Percentiles rank a stretch among this genome's conserved stretches.
Evolutionary conservation across 352 stramenopile species (phyloP).

Genomic region (Phytophthora brassicae): DNA sequence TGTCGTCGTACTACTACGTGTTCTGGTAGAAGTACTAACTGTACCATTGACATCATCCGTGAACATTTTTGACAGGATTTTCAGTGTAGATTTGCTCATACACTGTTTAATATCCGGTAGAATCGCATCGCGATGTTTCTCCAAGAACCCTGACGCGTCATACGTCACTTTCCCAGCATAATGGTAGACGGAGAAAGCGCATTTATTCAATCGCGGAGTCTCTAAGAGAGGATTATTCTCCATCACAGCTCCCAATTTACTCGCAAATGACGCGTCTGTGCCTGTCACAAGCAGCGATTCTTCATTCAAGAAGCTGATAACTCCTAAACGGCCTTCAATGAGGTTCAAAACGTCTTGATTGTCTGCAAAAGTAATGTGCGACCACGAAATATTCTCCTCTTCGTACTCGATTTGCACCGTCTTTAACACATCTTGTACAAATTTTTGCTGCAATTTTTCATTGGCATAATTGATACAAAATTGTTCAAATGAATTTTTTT

Average conservation of each 20-base stretch:
- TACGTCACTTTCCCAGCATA: slow-evolving; percentile 89
- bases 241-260: slow-evolving; percentile 87
- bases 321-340: slow-evolving; percentile 86
- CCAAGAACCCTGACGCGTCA: slow-evolving; percentile 75
- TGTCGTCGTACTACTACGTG: slow-evolving; percentile 27
- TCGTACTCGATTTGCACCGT: slow-evolving; percentile 91
- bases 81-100: slow-evolving; percentile 69
- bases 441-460: slow-evolving; percentile 91
- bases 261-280: slow-evolving; percentile 85
- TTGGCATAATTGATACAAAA: slow-evolving; percentile 95
- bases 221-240: slow-evolving; percentile 86
- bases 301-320: slow-evolving; percentile 91
- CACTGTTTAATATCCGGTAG: slow-evolving; percentile 86
- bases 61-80: slow-evolving; percentile 75
- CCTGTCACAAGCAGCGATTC: slow-evolving; percentile 85
- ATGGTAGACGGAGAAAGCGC: slow-evolving; percentile 84
- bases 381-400: slow-evolving; percentile 91
- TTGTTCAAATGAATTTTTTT: slow-evolving; percentile 91
- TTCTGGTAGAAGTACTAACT: slow-evolving; percentile 9
- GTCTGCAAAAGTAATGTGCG: slow-evolving; percentile 88
- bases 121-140: slow-evolving; percentile 86
- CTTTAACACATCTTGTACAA: slow-evolving; percentile 92
- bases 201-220: slow-evolving; percentile 81
- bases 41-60: slow-evolving; percentile 44
- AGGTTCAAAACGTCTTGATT: slow-evolving; percentile 92